phyloP scores from a whole-genome alignment of 495 filamentous ascomycete genomes.

The Xylaria palmicola region DNA sequence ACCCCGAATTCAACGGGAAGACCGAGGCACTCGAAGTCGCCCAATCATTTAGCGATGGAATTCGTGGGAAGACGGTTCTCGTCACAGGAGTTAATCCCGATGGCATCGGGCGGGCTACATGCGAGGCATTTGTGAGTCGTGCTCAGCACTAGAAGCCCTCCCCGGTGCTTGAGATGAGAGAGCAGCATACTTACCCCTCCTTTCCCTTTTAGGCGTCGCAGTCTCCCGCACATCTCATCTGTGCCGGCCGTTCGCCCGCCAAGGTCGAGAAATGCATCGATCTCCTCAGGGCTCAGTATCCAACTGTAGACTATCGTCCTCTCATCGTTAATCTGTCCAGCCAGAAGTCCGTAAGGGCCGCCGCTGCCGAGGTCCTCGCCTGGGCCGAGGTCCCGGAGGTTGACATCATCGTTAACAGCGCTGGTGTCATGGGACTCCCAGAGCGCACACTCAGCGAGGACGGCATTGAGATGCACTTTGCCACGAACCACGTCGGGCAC shows the following conservation, averaged over 20 bases:
- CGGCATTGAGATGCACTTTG: constrained; percentile 57
- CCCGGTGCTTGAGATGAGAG: too few species aligned
- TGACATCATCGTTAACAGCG: constrained; percentile 50
- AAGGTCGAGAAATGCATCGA: constrained; percentile 41
- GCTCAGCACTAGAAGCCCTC: not conserved
- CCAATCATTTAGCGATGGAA: constrained; percentile 32
- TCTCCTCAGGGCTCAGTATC: constrained; percentile 34
- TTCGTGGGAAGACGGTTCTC: constrained; percentile 41
- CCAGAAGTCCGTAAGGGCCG: constrained; percentile 43
- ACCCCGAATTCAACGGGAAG: constrained; percentile 36
- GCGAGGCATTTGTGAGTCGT: constrained; percentile 42
- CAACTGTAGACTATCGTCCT: constrained; percentile 37
- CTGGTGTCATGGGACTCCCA: constrained; percentile 40
- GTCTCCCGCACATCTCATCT: constrained; percentile 41
- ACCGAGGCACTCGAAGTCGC: constrained; percentile 45
- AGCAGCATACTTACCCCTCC: not conserved
- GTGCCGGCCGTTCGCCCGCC: constrained; percentile 38
- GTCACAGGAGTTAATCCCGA: constrained; percentile 43
- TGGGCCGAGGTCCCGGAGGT: constrained; percentile 39
- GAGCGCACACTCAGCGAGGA: constrained; percentile 32
- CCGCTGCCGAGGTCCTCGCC: constrained; percentile 38
- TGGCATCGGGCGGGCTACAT: constrained; percentile 44
- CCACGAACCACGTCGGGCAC: constrained; percentile 58
- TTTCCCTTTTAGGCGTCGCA: constrained; percentile 35
- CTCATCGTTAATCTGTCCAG: constrained; percentile 46